A percentile compares a stretch with the other conserved stretches of the same genome.
phyloP scores from a whole-genome alignment of 306 rosid genomes.

The Arachis hypogaea region DNA sequence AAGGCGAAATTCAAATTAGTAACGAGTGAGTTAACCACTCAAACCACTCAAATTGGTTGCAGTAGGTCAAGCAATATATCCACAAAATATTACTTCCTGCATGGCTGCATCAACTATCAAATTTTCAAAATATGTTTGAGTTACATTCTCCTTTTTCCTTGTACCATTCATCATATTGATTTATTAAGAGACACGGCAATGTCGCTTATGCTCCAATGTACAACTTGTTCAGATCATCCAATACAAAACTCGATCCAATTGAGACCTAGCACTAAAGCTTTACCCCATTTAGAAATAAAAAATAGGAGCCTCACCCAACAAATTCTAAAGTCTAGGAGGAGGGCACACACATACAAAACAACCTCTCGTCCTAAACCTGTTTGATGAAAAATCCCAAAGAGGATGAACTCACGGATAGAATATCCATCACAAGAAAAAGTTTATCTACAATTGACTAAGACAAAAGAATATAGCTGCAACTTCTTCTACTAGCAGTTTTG shows the following conservation, averaged over 20 bases:
- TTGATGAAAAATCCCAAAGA: conserved; percentile 28
- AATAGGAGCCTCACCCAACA: neutral
- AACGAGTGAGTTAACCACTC: too few species aligned
- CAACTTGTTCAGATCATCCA: conserved; percentile 43
- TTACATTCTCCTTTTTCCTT: too few species aligned
- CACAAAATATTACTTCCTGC: too few species aligned
- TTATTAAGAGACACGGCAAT: neutral
- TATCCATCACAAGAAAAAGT: conserved; percentile 34
- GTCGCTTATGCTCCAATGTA: conserved; percentile 11
- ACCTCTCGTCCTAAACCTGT: conserved; percentile 93
- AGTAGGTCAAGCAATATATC: too few species aligned
- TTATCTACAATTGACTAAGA: conserved; percentile 53
- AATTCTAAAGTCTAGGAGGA: conserved; percentile 54
- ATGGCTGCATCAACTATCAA: too few species aligned
- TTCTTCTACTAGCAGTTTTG: conserved; percentile 33
- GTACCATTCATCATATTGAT: too few species aligned
- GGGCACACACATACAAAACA: conserved; percentile 85
- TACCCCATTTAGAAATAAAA: neutral
- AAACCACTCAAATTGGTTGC: too few species aligned
- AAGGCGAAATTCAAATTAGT: too few species aligned
- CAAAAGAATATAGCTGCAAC: conserved; percentile 22
- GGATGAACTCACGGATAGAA: conserved; percentile 28
- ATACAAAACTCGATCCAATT: conserved; percentile 43
- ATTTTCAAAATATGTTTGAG: too few species aligned
- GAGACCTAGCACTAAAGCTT: conserved; percentile 42